Percentiles rank a stretch among this genome's conserved stretches.
phyloP scores from a whole-genome alignment of 2,329 filamentous ascomycete species.

The Fusarium sp. region DNA sequence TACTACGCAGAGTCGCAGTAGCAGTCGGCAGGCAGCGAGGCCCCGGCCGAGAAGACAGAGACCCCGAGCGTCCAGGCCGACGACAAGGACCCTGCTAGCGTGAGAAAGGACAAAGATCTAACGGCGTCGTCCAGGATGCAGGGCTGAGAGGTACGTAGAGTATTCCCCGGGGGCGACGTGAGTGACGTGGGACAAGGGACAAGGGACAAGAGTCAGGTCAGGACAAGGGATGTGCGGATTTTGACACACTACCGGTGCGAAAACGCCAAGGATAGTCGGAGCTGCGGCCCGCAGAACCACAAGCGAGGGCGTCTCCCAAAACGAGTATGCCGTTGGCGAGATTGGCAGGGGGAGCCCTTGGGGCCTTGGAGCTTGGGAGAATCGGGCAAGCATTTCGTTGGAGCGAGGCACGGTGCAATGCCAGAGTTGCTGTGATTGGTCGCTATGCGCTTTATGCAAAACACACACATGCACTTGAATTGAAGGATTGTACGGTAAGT shows the following conservation, averaged over 20 bases:
- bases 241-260: background rate
- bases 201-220: background rate
- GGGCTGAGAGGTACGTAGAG: background rate
- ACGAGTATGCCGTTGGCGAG: conserved; percentile 27
- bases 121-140: conserved; percentile 18
- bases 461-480: background rate
- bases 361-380: conserved; percentile 16
- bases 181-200: background rate
- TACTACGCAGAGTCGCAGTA: too few relatives aligned
- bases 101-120: conserved; percentile 14
- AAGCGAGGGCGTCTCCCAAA: conserved; percentile 17
- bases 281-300: conserved; percentile 33
- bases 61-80: conserved; percentile 4
- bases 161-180: background rate
- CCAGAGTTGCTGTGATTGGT: conserved; percentile 2
- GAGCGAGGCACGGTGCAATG: background rate
- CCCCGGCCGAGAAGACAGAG: background rate
- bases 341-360: conserved; percentile 38
- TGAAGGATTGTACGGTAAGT: background rate
- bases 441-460: conserved; percentile 1
- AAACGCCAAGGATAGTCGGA: conserved; percentile 21
- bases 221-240: conserved; percentile 15
- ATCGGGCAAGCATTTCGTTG: conserved; percentile 8
- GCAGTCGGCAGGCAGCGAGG: background rate
- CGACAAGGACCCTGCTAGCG: conserved; percentile 4